Evolutionary conservation across 352 stramenopile genomes (phyloP).

Genomic region (Phytophthora pseudosyringae): DNA sequence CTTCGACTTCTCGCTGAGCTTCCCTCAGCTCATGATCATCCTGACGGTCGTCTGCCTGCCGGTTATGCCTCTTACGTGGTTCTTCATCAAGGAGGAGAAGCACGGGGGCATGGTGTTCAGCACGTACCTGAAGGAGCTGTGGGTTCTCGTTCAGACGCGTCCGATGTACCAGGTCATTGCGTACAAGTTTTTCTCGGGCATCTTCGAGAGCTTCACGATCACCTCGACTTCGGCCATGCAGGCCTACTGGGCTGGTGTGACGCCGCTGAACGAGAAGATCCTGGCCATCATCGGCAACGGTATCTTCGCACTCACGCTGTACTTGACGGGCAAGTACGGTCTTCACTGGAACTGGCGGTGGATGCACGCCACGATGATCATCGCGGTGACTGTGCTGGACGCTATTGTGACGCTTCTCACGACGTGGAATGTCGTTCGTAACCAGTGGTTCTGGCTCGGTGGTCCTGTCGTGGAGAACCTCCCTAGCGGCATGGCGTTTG

Average conservation of each 20-base stretch:
- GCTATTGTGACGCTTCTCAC: conserved; percentile 37
- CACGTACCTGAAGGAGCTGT: conserved; percentile 48
- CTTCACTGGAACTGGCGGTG: conserved; percentile 49
- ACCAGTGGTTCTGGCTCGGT: conserved; percentile 57
- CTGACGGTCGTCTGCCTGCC: conserved; percentile 37
- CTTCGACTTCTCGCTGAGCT: conserved; percentile 51
- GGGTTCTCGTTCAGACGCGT: conserved; percentile 41
- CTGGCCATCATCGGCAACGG: conserved; percentile 34
- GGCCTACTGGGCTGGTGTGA: conserved; percentile 44
- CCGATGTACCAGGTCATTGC: conserved; percentile 59
- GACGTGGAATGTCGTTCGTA: conserved; percentile 49
- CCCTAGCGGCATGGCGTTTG: conserved; percentile 41
- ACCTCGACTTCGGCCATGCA: conserved; percentile 41
- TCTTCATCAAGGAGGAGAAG: conserved; percentile 56
- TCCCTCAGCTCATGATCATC: conserved; percentile 46
- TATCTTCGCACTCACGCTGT: conserved; percentile 40
- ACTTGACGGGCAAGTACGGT: conserved; percentile 42
- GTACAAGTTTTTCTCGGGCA: conserved; percentile 52
- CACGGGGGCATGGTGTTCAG: conserved; percentile 38
- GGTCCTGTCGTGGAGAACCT: conserved; percentile 42
- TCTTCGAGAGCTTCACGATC: conserved; percentile 48
- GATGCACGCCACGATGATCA: conserved; percentile 39
- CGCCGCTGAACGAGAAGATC: conserved; percentile 39
- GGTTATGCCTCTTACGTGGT: conserved; percentile 54
- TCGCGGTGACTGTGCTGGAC: conserved; percentile 39